Percentiles rank a stretch among this genome's conserved stretches.
phyloP scores from a whole-genome alignment of 2,329 filamentous ascomycete species.

The Colletotrichum sublineola region DNA sequence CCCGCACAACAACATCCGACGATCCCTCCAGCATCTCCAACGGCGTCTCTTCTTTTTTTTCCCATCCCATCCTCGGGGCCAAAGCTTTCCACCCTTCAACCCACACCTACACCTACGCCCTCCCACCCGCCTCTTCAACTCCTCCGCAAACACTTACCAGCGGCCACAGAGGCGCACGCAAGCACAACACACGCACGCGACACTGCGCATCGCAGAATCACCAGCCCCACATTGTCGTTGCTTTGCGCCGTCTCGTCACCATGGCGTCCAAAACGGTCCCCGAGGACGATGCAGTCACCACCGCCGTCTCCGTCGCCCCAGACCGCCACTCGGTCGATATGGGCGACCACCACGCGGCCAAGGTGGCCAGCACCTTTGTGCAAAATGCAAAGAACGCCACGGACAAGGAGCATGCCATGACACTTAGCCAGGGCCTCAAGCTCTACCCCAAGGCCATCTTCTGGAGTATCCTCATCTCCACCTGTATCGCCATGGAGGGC shows the following conservation, averaged over 20 bases:
- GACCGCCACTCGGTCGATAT: slow-evolving; percentile 33
- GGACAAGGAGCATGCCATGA: slow-evolving; percentile 77
- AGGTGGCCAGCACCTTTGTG: slow-evolving; percentile 54
- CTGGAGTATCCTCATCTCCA: slow-evolving; percentile 90
- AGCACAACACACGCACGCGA: neutral
- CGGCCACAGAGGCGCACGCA: neutral
- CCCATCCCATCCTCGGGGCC: neutral
- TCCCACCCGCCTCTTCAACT: neutral
- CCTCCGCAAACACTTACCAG: neutral
- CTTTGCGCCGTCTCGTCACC: slow-evolving; percentile 1
- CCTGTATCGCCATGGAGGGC: slow-evolving; percentile 91
- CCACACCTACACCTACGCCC: neutral
- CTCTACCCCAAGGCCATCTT: slow-evolving; percentile 89
- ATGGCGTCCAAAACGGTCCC: slow-evolving; percentile 34
- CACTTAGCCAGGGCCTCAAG: slow-evolving; percentile 79
- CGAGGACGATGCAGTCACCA: slow-evolving; percentile 23
- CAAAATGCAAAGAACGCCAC: slow-evolving; percentile 64
- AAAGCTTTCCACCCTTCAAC: neutral
- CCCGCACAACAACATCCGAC: neutral
- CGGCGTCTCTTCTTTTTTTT: neutral
- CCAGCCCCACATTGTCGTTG: neutral
- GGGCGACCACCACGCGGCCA: slow-evolving; percentile 37
- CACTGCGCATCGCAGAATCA: neutral
- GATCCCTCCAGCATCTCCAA: slow-evolving; percentile 5
- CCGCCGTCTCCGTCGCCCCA: slow-evolving; percentile 20